Evolutionary conservation across 2,329 filamentous ascomycete species (phyloP).

Genomic region (Aspergillus chevalieri): DNA sequence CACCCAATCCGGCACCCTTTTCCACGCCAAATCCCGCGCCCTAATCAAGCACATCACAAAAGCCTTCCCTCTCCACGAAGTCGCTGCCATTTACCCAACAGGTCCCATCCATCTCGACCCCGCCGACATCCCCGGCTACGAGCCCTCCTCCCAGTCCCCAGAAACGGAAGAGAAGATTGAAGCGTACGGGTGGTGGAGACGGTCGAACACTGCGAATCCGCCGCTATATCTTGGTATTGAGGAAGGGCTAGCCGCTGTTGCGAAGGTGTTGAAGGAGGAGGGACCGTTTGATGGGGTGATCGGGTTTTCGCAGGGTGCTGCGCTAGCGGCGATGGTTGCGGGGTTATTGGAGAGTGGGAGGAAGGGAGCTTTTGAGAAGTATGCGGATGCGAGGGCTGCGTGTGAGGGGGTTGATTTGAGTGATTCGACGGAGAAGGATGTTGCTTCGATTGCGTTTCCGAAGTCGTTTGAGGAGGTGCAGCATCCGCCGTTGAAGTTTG

Average conservation of each 20-base stretch:
- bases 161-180: conserved; percentile 53
- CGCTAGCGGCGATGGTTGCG: conserved; percentile 65
- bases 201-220: conserved; percentile 54
- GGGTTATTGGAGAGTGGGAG: conserved; percentile 58
- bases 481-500: conserved; percentile 61
- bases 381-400: conserved; percentile 17
- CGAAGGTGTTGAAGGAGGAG: conserved; percentile 54
- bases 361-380: conserved; percentile 44
- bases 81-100: conserved; percentile 62
- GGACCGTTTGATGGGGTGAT: conserved; percentile 71
- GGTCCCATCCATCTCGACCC: conserved; percentile 59
- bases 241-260: conserved; percentile 60
- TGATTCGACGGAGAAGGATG: conserved; percentile 5
- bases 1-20: conserved; percentile 81
- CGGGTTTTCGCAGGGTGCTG: conserved; percentile 77
- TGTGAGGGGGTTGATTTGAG: conserved; percentile 9
- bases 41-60: conserved; percentile 76
- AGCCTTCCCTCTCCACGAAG: conserved; percentile 57
- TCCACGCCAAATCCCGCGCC: conserved; percentile 82
- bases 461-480: conserved; percentile 35
- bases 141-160: conserved; percentile 34
- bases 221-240: conserved; percentile 63
- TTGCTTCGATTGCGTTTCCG: conserved; percentile 46
- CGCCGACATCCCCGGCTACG: conserved; percentile 65
- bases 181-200: conserved; percentile 78